These are phyloP conservation scores for Apodospora peruviana DNA, from an alignment of 495 filamentous ascomycete genomes.

Conservation along the genomic window DNA sequence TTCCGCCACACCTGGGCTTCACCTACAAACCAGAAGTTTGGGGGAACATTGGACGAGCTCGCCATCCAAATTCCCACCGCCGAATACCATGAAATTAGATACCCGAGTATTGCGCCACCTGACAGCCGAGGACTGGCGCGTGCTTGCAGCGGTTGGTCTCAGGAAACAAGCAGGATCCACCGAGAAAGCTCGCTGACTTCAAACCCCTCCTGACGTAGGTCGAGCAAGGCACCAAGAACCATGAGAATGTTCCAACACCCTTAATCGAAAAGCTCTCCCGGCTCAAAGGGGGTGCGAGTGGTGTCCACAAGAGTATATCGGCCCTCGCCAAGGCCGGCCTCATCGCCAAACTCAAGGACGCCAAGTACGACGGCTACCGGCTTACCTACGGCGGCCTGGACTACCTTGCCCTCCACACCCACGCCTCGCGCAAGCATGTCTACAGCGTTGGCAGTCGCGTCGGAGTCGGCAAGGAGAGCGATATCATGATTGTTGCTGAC, in stretches of 20 bases:
- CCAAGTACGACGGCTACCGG: conserved; percentile 96
- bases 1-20: too few species aligned
- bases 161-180: too few species aligned
- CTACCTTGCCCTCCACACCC: conserved; percentile 87
- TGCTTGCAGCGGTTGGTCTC: conserved; percentile 76
- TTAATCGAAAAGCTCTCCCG: conserved; percentile 79
- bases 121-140: conserved; percentile 86
- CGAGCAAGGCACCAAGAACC: conserved; percentile 90
- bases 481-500: conserved; percentile 88
- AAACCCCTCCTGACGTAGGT: too few species aligned
- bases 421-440: conserved; percentile 68
- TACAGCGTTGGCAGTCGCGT: conserved; percentile 94
- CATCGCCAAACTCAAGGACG: conserved; percentile 89
- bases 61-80: too few species aligned
- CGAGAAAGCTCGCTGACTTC: too few species aligned
- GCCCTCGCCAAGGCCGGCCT: conserved; percentile 86
- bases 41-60: too few species aligned
- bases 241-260: conserved; percentile 90
- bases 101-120: conserved; percentile 88
- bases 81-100: conserved; percentile 78
- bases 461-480: conserved; percentile 94
- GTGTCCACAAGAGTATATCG: conserved; percentile 84
- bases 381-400: conserved; percentile 95
- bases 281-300: conserved; percentile 67
- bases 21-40: too few species aligned